Percentiles rank a stretch among this genome's conserved stretches.
Evolutionary conservation across 495 filamentous ascomycete species (phyloP).

Genomic region (Patellaria atrata): DNA sequence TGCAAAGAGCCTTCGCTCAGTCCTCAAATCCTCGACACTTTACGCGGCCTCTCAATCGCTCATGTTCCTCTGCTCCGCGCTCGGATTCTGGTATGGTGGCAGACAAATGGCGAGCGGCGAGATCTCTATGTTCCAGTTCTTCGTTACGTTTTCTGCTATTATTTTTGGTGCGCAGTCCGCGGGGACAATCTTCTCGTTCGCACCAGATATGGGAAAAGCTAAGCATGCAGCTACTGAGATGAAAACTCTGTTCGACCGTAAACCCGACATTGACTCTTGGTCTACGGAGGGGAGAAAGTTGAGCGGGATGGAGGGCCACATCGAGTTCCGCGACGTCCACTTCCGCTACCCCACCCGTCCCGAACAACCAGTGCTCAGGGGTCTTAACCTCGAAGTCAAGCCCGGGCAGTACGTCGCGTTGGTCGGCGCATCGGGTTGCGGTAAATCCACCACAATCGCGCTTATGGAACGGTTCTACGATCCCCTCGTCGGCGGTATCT

Average conservation of each 20-base stretch:
- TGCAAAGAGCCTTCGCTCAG: conserved; percentile 45
- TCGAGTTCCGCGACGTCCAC: conserved; percentile 20
- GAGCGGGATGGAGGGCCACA: conserved; percentile 6
- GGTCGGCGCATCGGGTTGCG: conserved; percentile 23
- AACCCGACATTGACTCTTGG: conserved; percentile 72
- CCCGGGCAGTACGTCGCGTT: conserved; percentile 23
- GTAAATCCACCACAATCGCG: conserved; percentile 22
- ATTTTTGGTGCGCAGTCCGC: conserved; percentile 76
- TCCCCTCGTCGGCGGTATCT: conserved; percentile 13
- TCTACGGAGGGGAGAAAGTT: conserved; percentile 28
- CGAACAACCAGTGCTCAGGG: conserved; percentile 14
- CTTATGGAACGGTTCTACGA: conserved; percentile 25
- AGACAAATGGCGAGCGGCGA: conserved; percentile 56
- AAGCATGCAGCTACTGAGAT: conserved; percentile 64
- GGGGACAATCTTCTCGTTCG: conserved; percentile 76
- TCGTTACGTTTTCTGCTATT: conserved; percentile 65
- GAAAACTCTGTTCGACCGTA: conserved; percentile 63
- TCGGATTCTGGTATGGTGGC: conserved; percentile 94
- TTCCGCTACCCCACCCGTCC: conserved; percentile 21
- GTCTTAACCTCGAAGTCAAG: conserved; percentile 17
- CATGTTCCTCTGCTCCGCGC: conserved; percentile 66
- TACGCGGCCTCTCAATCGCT: conserved; percentile 71
- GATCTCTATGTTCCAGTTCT: conserved; percentile 67
- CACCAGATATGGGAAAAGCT: conserved; percentile 77
- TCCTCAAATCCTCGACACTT: conserved; percentile 51